Evolutionary conservation across 345 rosid species (phyloP).

Genomic region (Firmiana major): DNA sequence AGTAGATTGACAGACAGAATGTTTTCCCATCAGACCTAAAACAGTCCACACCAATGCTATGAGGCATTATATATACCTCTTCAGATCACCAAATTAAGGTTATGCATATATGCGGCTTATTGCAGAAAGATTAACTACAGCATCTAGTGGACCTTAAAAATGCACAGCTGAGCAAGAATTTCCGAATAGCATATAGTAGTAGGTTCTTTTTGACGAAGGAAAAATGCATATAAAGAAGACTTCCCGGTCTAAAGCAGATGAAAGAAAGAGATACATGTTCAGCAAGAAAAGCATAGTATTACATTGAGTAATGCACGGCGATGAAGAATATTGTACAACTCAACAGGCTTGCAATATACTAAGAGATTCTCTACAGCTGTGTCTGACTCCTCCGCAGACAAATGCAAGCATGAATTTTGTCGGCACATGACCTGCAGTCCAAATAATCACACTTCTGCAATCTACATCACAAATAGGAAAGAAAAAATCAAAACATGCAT

Average conservation of each 20-base stretch:
- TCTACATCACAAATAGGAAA: neutral
- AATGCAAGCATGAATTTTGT: conserved; percentile 49
- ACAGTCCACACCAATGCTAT: neutral
- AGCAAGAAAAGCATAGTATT: conserved; percentile 17
- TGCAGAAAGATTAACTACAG: neutral
- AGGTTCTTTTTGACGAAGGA: neutral
- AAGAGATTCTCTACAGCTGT: conserved; percentile 69
- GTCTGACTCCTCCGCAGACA: conserved; percentile 59
- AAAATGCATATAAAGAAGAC: neutral
- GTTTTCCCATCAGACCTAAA: neutral
- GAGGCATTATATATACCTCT: neutral
- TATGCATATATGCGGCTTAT: neutral
- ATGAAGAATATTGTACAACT: conserved; percentile 65
- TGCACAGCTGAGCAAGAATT: neutral
- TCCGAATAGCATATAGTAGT: neutral
- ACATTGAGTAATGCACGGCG: conserved; percentile 61
- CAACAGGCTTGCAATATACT: conserved; percentile 80
- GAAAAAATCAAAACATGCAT: neutral
- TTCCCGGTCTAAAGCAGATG: neutral
- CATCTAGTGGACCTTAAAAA: neutral
- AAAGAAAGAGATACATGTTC: conserved; percentile 8
- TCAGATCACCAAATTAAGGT: neutral
- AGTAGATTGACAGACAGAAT: neutral
- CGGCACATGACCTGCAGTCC: conserved; percentile 60
- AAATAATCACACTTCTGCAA: conserved; percentile 13